Evolutionary conservation across 345 rosid species (phyloP).

Genomic region (Aegle marmelos): DNA sequence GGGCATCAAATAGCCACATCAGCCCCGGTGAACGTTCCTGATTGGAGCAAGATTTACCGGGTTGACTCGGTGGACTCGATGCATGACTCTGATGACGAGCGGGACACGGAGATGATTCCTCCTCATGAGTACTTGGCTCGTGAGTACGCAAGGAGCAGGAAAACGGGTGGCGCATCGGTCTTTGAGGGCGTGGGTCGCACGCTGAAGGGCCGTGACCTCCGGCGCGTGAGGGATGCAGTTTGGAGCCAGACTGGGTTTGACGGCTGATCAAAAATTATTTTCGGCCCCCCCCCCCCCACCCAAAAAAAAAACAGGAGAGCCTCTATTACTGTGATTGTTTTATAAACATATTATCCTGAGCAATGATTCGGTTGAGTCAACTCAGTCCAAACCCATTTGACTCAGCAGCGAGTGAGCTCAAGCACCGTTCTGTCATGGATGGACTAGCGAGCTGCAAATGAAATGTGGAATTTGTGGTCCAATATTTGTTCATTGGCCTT

Average conservation of each 20-base stretch:
- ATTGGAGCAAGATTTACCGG: conserved; percentile 85
- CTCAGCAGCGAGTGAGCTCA: conserved; percentile 42
- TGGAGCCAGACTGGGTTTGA: conserved; percentile 90
- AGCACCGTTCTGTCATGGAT: conserved; percentile 9
- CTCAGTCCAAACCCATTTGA: conserved; percentile 26
- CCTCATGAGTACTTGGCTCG: conserved; percentile 95
- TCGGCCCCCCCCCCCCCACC: no score
- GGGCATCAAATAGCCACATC: conserved; percentile 65
- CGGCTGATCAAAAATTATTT: conserved; percentile 18
- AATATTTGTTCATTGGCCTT: background rate
- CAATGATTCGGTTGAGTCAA: conserved; percentile 42
- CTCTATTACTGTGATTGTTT: background rate
- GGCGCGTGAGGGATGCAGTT: conserved; percentile 88
- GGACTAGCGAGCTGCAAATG: background rate
- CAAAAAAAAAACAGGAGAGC: background rate
- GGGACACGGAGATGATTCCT: conserved; percentile 68
- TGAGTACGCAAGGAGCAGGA: conserved; percentile 43
- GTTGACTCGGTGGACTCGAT: conserved; percentile 80
- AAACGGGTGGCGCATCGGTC: conserved; percentile 60
- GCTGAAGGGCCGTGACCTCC: conserved; percentile 85
- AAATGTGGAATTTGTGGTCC: conserved; percentile 7
- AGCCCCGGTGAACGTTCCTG: conserved; percentile 90
- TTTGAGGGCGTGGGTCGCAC: conserved; percentile 88
- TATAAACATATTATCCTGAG: conserved; percentile 13
- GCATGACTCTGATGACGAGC: conserved; percentile 64